Base-by-base conservation (phyloP, 805 yeast genomes). In the Spencermartinsiella europaea region DNA sequence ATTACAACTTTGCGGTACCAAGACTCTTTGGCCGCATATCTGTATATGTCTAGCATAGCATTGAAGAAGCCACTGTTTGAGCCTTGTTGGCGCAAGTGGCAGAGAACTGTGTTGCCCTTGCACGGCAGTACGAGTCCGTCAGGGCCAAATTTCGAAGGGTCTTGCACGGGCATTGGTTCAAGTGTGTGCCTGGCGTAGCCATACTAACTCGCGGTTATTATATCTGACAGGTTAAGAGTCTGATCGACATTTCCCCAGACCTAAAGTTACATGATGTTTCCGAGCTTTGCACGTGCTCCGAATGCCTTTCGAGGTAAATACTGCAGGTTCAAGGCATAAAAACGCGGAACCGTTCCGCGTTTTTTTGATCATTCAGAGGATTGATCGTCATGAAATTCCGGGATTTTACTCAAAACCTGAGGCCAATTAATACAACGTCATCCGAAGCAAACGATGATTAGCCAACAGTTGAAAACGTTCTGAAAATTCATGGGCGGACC, bases 31-130 rank as follows among this genome's bases (percentile, higher is more conserved):
- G 34, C 37, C 8, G n/a, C 21, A 21, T 42, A 5, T 37, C 42
- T 15, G 22, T 39, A 22, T 5, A 20, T 12, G 8, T 39, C 42
- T 17, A 25, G 19, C 17, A 21, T 10, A 5, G 42, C 42, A 25
- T 39, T n/a, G 19, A 39, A 22, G n/a, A 21, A n/a, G n/a, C 8
- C 34, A 22, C 34, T 39, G 27, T 16, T 27, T 8, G 17, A 12
- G 10, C 35, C 34, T 27, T 27, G 34, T 27, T 22, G 33, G 5
- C 39, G 16, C 8, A 43, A 34, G 25, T 21, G 22, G 34, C 43
- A 44, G 27, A 44, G n/a, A 28, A 45, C 45, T 20, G 35, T 44
- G 36, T 46, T 7, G 40, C 49, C 21, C 15, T 14, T n/a, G 15
- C 27, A 39, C 10, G 34, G 34, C 42, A 39, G 34, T 7, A 39